These are phyloP conservation scores for Apiospora marii DNA, from an alignment of 2,329 filamentous ascomycete species.

Conservation along the genomic window DNA sequence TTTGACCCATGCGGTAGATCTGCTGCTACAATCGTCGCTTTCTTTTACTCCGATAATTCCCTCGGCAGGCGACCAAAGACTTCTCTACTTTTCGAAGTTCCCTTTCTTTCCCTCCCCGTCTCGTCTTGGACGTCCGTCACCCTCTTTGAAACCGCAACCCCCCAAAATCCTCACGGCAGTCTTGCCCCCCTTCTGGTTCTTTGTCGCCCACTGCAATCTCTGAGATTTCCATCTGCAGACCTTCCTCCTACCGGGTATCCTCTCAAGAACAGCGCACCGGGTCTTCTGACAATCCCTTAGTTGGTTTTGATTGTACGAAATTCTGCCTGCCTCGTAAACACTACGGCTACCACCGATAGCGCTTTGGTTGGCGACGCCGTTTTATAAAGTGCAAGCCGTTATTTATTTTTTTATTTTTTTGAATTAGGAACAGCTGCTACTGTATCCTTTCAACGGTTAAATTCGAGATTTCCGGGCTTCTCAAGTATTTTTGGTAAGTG, in stretches of 20 bases:
- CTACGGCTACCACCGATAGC: conserved; percentile 11
- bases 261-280: conserved; percentile 1
- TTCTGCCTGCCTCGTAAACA: conserved; percentile 8
- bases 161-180: conserved; percentile 9
- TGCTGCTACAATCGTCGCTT: conserved; percentile 22
- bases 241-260: not conserved
- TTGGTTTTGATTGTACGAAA: conserved; percentile 17
- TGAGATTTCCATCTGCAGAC: conserved; percentile 13
- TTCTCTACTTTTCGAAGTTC: conserved; percentile 19
- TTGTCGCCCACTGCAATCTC: conserved; percentile 11
- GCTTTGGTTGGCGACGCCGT: conserved; percentile 18
- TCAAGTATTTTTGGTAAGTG: conserved; percentile 12
- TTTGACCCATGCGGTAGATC: conserved; percentile 24
- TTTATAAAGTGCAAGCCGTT: conserved; percentile 19
- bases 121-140: conserved; percentile 21
- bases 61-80: conserved; percentile 20
- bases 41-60: conserved; percentile 24
- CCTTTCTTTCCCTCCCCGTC: conserved; percentile 1
- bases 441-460: conserved; percentile 12
- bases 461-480: conserved; percentile 10
- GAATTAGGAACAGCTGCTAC: not conserved
- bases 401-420: conserved; percentile 1
- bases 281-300: conserved; percentile 16
- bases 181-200: conserved; percentile 11
- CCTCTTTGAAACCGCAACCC: conserved; percentile 20